phyloP scores from a whole-genome alignment of 2,329 filamentous ascomycete species.

The Helicocarpus griseus region DNA sequence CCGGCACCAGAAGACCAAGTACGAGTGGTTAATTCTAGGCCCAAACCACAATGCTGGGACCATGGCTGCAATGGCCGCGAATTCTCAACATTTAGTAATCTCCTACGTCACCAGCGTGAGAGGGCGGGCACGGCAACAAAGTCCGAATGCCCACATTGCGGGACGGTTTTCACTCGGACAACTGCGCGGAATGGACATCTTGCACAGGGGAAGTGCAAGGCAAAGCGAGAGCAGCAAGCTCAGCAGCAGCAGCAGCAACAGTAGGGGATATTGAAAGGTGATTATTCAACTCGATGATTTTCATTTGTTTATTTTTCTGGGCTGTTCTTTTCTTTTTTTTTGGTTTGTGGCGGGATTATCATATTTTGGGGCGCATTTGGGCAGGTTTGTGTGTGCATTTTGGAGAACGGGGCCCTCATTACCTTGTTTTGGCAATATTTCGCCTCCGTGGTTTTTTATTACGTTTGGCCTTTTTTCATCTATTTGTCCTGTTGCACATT shows the following conservation, averaged over 20 bases:
- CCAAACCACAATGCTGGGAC: conserved; percentile 96
- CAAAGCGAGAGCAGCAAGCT: conserved; percentile 3
- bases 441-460: background rate
- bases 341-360: background rate
- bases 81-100: conserved; percentile 93
- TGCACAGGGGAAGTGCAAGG: conserved; percentile 86
- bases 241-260: background rate
- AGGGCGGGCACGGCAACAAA: conserved; percentile 87
- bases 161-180: conserved; percentile 86
- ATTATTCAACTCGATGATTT: too few relatives aligned
- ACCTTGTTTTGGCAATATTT: background rate
- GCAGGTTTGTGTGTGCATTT: background rate
- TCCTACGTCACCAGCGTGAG: conserved; percentile 84
- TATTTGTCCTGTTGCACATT: too few relatives aligned
- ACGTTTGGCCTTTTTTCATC: background rate
- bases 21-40: conserved; percentile 63
- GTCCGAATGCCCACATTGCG: conserved; percentile 80
- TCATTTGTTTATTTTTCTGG: background rate
- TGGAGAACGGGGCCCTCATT: background rate
- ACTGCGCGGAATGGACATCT: conserved; percentile 80
- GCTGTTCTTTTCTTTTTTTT: background rate
- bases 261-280: too few relatives aligned
- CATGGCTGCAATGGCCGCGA: conserved; percentile 93
- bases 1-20: conserved; percentile 43
- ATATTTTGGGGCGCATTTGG: background rate